Base-by-base conservation (phyloP, 192 early-diverging fungal genomes). In the Backusella sp. region DNA sequence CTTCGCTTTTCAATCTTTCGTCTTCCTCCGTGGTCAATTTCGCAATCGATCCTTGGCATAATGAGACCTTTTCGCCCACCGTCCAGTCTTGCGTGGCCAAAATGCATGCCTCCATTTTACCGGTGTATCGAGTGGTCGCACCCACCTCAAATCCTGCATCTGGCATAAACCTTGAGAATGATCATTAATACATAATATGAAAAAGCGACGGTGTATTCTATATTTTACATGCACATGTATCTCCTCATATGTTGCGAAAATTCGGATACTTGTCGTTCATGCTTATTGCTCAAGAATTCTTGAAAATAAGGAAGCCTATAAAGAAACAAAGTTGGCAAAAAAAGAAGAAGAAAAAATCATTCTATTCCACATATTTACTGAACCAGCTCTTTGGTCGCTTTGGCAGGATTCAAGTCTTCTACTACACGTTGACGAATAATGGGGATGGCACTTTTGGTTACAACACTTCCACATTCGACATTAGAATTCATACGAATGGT, bases 101-200 rank as follows among this genome's bases (percentile, higher is more conserved):
- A 7, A 90, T 81, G 62, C 89, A 88, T 3, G 89, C 89, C 34
- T 90, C 89, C 6, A 80, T 71, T 66, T 85, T 83, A 19, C 77
- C 73, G 4, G 84, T 77, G 32, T 90, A 90, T n/a, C 89, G 77
- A 49, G 74, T 73, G 0, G 89, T 90, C 37, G 86, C 80, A 9
- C 79, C 75, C 14, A 90, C 85, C 73, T 90, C 89, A 74, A 83
- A 88, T 26, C 89, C 89, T 32, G 89, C 89, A 36, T 78, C 79
- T 0, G 87, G 84, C 36, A 82, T 69, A 68, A 88, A 90, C 74
- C 86, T 32, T n/a, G 1, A 17, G 49, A 28, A 76, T 30, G 6
- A 70, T 56, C 2, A 30, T 23, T 30, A 32, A 42, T 35, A 32
- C 3, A 3, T 32, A 32, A 32, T 32, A 32, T 32, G 2, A 32